Percentiles rank a stretch among this genome's conserved stretches.
Evolutionary conservation across 768 basidiomycete species (phyloP).

Genomic region (Strobilomyces echinocephalus): DNA sequence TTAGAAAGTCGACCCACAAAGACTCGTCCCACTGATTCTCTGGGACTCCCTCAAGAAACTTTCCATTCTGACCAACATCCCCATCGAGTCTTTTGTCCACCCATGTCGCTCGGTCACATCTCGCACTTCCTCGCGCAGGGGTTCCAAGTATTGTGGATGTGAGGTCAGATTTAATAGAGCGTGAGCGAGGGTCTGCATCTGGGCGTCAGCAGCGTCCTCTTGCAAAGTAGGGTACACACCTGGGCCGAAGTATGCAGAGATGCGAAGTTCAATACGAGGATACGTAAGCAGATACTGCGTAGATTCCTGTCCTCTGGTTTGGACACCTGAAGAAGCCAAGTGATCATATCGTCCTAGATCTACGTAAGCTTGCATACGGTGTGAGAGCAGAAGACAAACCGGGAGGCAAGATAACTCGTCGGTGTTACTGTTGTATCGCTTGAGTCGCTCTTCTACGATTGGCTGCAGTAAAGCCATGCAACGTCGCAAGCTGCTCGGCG

Average conservation of each 20-base stretch:
- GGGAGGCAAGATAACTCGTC: constrained; percentile 28
- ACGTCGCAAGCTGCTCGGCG: constrained; percentile 26
- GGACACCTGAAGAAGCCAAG: constrained; percentile 38
- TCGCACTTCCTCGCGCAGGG: constrained; percentile 40
- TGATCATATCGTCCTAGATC: constrained; percentile 36
- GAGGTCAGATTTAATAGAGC: constrained; percentile 39
- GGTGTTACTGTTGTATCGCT: constrained; percentile 23
- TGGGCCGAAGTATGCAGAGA: constrained; percentile 33
- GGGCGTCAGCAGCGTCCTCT: constrained; percentile 1
- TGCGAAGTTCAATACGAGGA: constrained; percentile 37
- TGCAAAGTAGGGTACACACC: constrained; percentile 17
- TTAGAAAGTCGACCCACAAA: constrained; percentile 22
- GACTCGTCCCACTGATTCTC: constrained; percentile 32
- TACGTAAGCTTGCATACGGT: constrained; percentile 4
- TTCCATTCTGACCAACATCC: constrained; percentile 35
- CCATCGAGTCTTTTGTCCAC: constrained; percentile 32
- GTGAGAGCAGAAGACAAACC: constrained; percentile 19
- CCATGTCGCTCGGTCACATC: constrained; percentile 28
- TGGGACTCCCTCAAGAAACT: constrained; percentile 43
- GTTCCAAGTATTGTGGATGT: constrained; percentile 34
- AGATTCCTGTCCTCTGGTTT: constrained; percentile 25
- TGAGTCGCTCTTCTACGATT: constrained; percentile 32
- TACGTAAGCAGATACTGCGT: constrained; percentile 28
- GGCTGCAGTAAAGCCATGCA: constrained; percentile 30
- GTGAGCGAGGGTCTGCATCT: constrained; percentile 31